Conservation (phyloP, 805 yeast species). For the Kodamaea kaohsiungensis region DNA sequence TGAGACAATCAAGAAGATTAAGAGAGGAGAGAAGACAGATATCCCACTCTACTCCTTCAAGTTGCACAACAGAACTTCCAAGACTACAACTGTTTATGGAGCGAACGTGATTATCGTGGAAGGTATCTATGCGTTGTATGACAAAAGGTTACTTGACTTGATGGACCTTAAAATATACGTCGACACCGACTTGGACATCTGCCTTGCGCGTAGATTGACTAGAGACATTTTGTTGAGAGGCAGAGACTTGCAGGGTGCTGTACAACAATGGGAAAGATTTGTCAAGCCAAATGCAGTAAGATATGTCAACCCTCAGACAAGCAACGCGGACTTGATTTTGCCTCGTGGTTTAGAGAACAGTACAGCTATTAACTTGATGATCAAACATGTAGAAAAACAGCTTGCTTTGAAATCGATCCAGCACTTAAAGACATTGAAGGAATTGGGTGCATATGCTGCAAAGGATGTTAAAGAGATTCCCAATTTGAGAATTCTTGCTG, state of each 20-base stretch:
- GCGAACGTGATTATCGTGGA: constrained; percentile 92
- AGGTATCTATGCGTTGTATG: constrained; percentile 84
- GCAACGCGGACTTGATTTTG: constrained; percentile 81
- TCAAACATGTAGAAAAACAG: constrained; percentile 76
- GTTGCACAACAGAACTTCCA: constrained; percentile 67
- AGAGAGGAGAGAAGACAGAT: constrained; percentile 57
- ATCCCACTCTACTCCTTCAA: constrained; percentile 58
- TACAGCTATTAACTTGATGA: constrained; percentile 77
- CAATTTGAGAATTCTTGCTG: constrained; percentile 41
- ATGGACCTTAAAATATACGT: constrained; percentile 90
- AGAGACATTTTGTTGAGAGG: constrained; percentile 88
- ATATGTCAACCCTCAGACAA: constrained; percentile 73
- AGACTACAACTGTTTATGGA: constrained; percentile 79
- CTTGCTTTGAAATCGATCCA: constrained; percentile 60
- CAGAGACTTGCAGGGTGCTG: constrained; percentile 77
- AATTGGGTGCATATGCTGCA: constrained; percentile 42
- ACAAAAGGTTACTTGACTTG: constrained; percentile 62
- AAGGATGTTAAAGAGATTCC: constrained; percentile 10
- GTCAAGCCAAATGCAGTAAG: constrained; percentile 91
- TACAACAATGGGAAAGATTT: constrained; percentile 85
- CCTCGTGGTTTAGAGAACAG: constrained; percentile 86
- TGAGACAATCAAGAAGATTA: constrained; percentile 62
- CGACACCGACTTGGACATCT: constrained; percentile 91
- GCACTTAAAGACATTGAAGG: constrained; percentile 65
- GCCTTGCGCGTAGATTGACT: constrained; percentile 83